Evolutionary conservation across 345 rosid genomes (phyloP).

Genomic region (Gossypium thurberi): DNA sequence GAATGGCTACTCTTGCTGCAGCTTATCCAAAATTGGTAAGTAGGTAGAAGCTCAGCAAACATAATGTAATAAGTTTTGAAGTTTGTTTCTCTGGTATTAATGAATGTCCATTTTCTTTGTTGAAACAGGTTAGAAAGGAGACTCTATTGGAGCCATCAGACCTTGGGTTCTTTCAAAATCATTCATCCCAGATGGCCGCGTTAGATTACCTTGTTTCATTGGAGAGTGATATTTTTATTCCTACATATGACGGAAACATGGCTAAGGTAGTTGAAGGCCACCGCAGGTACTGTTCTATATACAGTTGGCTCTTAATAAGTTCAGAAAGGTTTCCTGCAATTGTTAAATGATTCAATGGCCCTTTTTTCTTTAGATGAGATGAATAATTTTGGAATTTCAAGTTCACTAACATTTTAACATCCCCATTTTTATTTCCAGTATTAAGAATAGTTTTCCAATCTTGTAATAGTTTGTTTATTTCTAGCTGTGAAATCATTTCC

Average conservation of each 20-base stretch:
- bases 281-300: constrained; percentile 49
- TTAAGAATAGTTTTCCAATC: not conserved
- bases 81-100: not conserved
- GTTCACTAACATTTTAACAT: constrained; percentile 2
- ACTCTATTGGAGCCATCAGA: constrained; percentile 63
- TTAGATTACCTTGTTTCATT: constrained; percentile 87
- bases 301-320: not conserved
- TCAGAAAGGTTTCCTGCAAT: not conserved
- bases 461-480: constrained; percentile 8
- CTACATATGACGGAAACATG: constrained; percentile 98
- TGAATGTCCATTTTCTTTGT: not conserved
- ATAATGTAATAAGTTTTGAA: not conserved
- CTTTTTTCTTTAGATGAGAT: constrained; percentile 15
- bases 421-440: not conserved
- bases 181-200: constrained; percentile 92
- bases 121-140: constrained; percentile 79
- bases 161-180: constrained; percentile 67
- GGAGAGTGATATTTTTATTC: constrained; percentile 91
- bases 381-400: constrained; percentile 15
- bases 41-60: constrained; percentile 14
- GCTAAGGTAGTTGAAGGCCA: constrained; percentile 99
- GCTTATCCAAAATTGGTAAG: constrained; percentile 75
- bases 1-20: constrained; percentile 59
- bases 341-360: not conserved
- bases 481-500: constrained; percentile 8